Evolutionary conservation across 129 eudicot genomes (phyloP), one percentile per base, ranked within the genome.

Genomic region (Kitagawia praeruptora): DNA sequence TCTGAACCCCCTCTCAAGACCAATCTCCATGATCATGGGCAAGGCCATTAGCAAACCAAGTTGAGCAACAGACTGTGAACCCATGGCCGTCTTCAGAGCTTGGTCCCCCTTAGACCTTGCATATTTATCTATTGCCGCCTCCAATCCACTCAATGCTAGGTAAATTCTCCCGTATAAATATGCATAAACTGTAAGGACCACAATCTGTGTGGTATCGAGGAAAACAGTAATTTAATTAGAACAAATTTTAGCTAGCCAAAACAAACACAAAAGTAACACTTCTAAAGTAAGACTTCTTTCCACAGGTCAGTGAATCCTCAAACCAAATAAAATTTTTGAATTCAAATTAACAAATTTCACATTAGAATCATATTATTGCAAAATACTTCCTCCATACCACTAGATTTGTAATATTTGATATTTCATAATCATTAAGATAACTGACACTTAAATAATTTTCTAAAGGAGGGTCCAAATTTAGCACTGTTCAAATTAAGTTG

Each of bases 1-100:
- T 84, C 95, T 85, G 84, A 96, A 96, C 42, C 99, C 99, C 80
- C 93, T 86, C 74, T 96, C 99, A 8, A 96, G 86, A 25, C 97
- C 99, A 47, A 92, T 96, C 85, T 96, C 98, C 99, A 92, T 96
- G 28, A 96, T 79, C 99, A 96, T 96, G 74, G 99, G 99, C 73
- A 96, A 84, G 37, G 96, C 89, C 97, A 89, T 96, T 19, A 96
- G 77, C 18, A 96, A 83, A 79, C 99, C 99, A 64, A 96, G 82
- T 74, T 96, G 99, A 72, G 91, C 95, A 66, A 92, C 80, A 41
- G 97, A 92, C 82, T 96, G 97, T 64, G 98, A 90, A 78, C 95
- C 98, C 95, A 96, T 96, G 51, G 91, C 97, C 21, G 88, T 83
- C 82, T 82, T 87, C 75, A 96, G 85, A 74, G 97, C 91, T 38